These are phyloP conservation scores for Eleusine coracana DNA, from an alignment of 176 grass and related monocot species.

Conservation along the genomic window DNA sequence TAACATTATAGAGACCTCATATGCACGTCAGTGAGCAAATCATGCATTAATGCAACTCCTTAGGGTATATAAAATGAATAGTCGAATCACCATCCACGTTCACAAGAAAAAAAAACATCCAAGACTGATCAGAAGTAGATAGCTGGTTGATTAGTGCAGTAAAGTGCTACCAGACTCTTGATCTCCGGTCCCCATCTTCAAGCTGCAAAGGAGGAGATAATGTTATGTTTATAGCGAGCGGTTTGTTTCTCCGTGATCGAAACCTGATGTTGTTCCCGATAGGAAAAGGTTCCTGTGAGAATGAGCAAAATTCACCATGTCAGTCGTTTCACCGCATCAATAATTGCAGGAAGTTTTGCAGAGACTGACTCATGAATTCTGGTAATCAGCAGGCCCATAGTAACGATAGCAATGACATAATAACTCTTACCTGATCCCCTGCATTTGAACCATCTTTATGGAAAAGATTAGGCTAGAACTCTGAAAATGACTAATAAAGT, in stretches of 20 bases:
- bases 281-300: slow-evolving; percentile 72
- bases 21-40: too few relatives aligned
- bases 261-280: slow-evolving; percentile 54
- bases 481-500: slow-evolving; percentile 89
- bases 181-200: too few relatives aligned
- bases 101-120: too few relatives aligned
- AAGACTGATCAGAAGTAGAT: too few relatives aligned
- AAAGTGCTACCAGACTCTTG: too few relatives aligned
- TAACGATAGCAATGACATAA: background rate
- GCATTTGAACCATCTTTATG: slow-evolving; percentile 87
- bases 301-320: background rate
- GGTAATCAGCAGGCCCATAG: background rate
- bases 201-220: too few relatives aligned
- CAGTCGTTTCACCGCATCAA: background rate
- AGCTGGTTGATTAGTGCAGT: too few relatives aligned
- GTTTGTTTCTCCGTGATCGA: slow-evolving; percentile 57
- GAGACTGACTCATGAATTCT: background rate
- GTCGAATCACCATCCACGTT: too few relatives aligned
- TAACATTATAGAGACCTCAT: too few relatives aligned
- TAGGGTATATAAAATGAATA: too few relatives aligned
- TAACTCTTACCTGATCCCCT: slow-evolving; percentile 73
- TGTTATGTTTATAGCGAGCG: background rate
- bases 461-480: slow-evolving; percentile 97
- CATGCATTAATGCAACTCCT: too few relatives aligned
- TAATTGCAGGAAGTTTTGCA: background rate